These are phyloP conservation scores for Desmodesmus armatus DNA, from an alignment of 139 green algal species.

Conservation along the genomic window DNA sequence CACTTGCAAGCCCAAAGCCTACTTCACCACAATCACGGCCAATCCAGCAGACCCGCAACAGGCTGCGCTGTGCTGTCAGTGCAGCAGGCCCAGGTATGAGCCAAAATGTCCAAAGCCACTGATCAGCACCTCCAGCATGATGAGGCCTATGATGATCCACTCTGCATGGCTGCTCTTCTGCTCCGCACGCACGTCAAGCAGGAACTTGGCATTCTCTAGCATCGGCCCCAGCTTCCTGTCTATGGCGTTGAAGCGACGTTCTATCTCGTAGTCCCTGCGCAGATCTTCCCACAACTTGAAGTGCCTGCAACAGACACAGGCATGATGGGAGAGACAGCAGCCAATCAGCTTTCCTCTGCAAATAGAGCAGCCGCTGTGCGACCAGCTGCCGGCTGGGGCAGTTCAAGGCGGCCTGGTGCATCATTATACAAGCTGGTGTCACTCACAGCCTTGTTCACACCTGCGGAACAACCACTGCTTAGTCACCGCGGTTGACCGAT, in stretches of 20 bases:
- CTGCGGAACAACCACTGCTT: too few relatives aligned
- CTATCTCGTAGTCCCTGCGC: conserved; percentile 53
- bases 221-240: conserved; percentile 58
- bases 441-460: too few relatives aligned
- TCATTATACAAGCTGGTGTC: too few relatives aligned
- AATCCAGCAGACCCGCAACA: too few relatives aligned
- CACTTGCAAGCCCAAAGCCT: too few relatives aligned
- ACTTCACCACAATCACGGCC: background rate
- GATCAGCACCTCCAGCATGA: conserved; percentile 50
- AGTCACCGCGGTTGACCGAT: too few relatives aligned
- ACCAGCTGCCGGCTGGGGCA: too few relatives aligned
- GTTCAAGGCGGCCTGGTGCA: too few relatives aligned
- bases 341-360: too few relatives aligned
- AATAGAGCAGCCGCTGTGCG: too few relatives aligned
- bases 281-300: conserved; percentile 49
- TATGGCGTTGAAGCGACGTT: conserved; percentile 52
- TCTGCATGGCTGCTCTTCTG: conserved; percentile 52
- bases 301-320: too few relatives aligned
- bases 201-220: conserved; percentile 59
- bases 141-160: conserved; percentile 60
- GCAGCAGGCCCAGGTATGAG: background rate
- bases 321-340: too few relatives aligned
- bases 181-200: conserved; percentile 55
- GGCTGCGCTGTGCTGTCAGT: background rate
- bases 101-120: conserved; percentile 8